Percentiles rank a stretch among this genome's conserved stretches.
These are phyloP conservation scores for Entomortierella chlamydospora DNA, from an alignment of 192 early-diverging fungal species.

Conservation along the genomic window DNA sequence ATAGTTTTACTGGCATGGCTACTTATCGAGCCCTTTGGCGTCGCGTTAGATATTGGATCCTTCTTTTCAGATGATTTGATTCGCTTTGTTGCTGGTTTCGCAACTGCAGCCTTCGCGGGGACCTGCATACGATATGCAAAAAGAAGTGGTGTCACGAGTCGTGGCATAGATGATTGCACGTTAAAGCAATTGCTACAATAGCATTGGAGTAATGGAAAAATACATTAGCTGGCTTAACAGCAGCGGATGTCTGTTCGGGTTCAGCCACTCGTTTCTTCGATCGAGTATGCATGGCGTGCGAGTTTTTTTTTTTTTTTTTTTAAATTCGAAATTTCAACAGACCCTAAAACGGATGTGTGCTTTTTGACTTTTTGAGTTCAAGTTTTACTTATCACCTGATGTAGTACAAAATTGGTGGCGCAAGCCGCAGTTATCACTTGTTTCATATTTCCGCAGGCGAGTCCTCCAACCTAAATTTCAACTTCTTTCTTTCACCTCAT, in stretches of 20 bases:
- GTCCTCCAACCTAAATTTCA: too few relatives aligned
- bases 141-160: too few relatives aligned
- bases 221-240: neutral
- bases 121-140: neutral
- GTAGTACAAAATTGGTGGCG: neutral
- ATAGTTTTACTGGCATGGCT: neutral
- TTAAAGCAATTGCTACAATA: too few relatives aligned
- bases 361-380: too few relatives aligned
- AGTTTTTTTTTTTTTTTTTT: neutral
- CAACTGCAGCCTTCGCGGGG: neutral
- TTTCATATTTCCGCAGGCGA: neutral
- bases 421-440: neutral
- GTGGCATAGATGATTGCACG: neutral
- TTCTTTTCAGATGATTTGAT: neutral
- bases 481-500: neutral
- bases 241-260: neutral
- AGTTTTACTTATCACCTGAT: neutral
- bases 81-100: neutral
- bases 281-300: slow-evolving; percentile 5
- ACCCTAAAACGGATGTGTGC: too few relatives aligned
- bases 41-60: neutral
- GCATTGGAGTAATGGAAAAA: neutral
- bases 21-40: neutral
- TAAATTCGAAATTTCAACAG: too few relatives aligned
- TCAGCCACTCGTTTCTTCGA: neutral